These are phyloP conservation scores for Rosa chinensis DNA, from an alignment of 306 rosid species.

Conservation along the genomic window DNA sequence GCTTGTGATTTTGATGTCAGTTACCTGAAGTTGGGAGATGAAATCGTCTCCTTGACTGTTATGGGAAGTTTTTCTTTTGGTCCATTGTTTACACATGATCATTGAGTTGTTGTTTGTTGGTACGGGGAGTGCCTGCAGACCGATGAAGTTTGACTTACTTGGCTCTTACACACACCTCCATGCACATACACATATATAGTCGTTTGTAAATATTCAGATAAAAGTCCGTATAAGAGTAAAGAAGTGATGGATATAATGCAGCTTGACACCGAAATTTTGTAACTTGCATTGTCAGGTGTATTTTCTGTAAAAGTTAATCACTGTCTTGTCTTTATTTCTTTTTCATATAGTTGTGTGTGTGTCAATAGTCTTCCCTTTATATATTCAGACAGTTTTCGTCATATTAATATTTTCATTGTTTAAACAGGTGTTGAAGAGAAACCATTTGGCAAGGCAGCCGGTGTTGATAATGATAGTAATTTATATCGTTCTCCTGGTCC, in stretches of 20 bases:
- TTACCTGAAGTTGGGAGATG: background rate
- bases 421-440: conserved; percentile 79
- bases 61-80: background rate
- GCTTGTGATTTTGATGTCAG: background rate
- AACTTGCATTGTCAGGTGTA: background rate
- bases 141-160: background rate
- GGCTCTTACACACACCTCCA: background rate
- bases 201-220: background rate
- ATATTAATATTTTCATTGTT: background rate
- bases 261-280: background rate
- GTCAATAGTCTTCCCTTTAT: background rate
- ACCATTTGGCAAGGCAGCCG: conserved; percentile 49
- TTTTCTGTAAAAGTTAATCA: background rate
- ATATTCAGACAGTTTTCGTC: background rate
- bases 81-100: background rate
- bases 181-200: background rate
- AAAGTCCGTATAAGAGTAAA: background rate
- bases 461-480: conserved; percentile 51
- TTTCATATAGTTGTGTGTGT: background rate
- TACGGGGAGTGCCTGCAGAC: background rate
- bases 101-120: background rate
- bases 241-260: background rate
- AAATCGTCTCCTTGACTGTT: background rate
- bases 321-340: background rate
- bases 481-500: conserved; percentile 53